Percentiles rank a stretch among this genome's conserved stretches.
Evolutionary conservation across 2,329 filamentous ascomycete genomes (phyloP).

Genomic region (Elsinoe batatas): DNA sequence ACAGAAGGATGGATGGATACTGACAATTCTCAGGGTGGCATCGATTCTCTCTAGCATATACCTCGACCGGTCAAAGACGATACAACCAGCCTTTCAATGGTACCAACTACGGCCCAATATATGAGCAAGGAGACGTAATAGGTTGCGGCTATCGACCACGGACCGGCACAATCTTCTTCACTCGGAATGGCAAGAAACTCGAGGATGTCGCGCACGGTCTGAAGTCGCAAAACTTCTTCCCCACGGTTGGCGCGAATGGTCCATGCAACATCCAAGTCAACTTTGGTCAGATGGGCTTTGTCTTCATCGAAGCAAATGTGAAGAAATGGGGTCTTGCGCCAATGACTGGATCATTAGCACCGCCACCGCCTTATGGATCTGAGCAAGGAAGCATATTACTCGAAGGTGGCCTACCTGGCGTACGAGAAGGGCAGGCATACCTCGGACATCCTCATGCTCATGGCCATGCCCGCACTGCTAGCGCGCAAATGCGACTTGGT

Average conservation of each 20-base stretch:
- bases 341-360: slow-evolving; percentile 88
- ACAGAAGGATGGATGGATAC: neutral
- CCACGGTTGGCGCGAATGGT: slow-evolving; percentile 90
- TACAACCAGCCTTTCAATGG: slow-evolving; percentile 85
- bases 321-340: slow-evolving; percentile 99
- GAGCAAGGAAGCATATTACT: slow-evolving; percentile 94
- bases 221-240: slow-evolving; percentile 95
- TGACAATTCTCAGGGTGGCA: slow-evolving; percentile 58
- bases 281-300: slow-evolving; percentile 94
- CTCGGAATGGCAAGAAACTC: slow-evolving; percentile 91
- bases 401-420: slow-evolving; percentile 59
- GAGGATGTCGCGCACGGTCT: slow-evolving; percentile 90
- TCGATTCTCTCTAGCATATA: slow-evolving; percentile 84
- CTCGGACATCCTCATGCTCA: slow-evolving; percentile 46
- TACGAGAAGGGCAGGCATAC: slow-evolving; percentile 45
- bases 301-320: slow-evolving; percentile 98
- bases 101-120: slow-evolving; percentile 70
- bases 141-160: slow-evolving; percentile 91
- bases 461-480: slow-evolving; percentile 63
- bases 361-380: slow-evolving; percentile 90
- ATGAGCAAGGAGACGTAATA: slow-evolving; percentile 88
- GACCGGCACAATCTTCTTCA: slow-evolving; percentile 94
- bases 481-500: slow-evolving; percentile 63
- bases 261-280: slow-evolving; percentile 92
- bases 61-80: slow-evolving; percentile 75